Base-by-base conservation (phyloP, 2,329 filamentous ascomycete genomes). In the Fusarium subglutinans region DNA sequence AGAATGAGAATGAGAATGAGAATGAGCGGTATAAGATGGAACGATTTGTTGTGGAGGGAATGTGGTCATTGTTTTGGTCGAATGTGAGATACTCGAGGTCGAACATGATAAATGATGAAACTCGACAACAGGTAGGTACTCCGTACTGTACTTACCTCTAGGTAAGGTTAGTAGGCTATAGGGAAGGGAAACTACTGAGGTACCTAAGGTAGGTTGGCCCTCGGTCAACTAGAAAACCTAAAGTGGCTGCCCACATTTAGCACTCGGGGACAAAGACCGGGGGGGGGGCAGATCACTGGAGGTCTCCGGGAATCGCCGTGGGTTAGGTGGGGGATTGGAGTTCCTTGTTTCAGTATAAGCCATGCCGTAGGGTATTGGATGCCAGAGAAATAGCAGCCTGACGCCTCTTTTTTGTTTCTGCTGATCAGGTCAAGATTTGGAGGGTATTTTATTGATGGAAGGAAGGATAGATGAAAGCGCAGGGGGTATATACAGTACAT, bases 101-200 rank as follows among this genome's bases (percentile, higher is more conserved):
- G 45, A 50, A 74, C 43, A 59, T 73, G 70, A 73, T 57, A 73
- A 63, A 71, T 73, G 70, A 74, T 73, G 56, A 74, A 71, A 62
- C 45, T 51, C 30, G 41, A 50, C 51, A 53, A 45, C 38, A 37
- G 50, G 47, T 33, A 30, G 43, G 40, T 30, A 40, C n/a, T 28
- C 30, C 24, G 22, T 30, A 57, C 20, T n/a, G 35, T n/a, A 57
- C 22, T 20, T 47, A 35, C 40, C 22, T 43, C 51, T 14, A 41
- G 38, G 20, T 22, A 41, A 22, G 38, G 20, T 35, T 35, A 15
- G 33, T 35, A 35, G 33, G 33, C 33, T 35, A 35, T 13, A 45
- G n/a, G 50, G 8, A 15, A 28, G 24, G 50, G 50, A 35, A 35
- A 51, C 48, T 24, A 24, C 24, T 24, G 24, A 24, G 24, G 33